A percentile compares a stretch with the other conserved stretches of the same genome.
phyloP scores from a whole-genome alignment of 352 stramenopile species.

The Phytophthora parvispora region DNA sequence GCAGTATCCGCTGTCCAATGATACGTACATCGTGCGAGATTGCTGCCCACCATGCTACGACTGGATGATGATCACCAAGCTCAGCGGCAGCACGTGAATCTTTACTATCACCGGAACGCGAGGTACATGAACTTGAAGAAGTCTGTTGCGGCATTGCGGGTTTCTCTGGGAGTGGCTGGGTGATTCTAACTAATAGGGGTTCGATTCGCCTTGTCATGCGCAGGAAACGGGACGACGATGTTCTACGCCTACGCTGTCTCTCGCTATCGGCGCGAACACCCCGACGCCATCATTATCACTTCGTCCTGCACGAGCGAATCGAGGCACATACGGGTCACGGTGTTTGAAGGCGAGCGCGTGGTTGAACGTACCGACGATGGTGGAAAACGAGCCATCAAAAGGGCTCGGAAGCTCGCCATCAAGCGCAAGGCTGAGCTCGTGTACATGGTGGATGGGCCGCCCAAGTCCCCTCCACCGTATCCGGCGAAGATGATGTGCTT shows the following conservation, averaged over 20 bases:
- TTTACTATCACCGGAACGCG: background rate
- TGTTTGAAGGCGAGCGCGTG: background rate
- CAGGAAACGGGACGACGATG: background rate
- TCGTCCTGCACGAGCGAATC: background rate
- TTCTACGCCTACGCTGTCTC: too few relatives aligned
- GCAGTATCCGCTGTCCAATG: background rate
- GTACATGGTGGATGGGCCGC: background rate
- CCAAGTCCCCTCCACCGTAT: background rate
- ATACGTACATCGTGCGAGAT: background rate
- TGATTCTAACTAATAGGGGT: background rate
- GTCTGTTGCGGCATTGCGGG: too few relatives aligned
- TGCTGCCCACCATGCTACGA: background rate
- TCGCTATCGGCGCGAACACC: too few relatives aligned
- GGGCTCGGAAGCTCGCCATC: background rate
- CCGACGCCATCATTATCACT: too few relatives aligned
- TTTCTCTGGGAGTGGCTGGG: background rate
- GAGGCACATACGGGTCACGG: background rate
- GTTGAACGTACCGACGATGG: background rate
- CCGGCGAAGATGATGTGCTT: too few relatives aligned
- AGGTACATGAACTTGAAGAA: background rate
- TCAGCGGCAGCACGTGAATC: background rate
- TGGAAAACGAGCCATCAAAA: background rate
- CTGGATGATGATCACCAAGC: background rate
- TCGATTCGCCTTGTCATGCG: background rate
- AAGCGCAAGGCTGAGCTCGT: background rate